These are phyloP conservation scores for Pythium dissotocum DNA, from an alignment of 352 stramenopile species.

Conservation along the genomic window DNA sequence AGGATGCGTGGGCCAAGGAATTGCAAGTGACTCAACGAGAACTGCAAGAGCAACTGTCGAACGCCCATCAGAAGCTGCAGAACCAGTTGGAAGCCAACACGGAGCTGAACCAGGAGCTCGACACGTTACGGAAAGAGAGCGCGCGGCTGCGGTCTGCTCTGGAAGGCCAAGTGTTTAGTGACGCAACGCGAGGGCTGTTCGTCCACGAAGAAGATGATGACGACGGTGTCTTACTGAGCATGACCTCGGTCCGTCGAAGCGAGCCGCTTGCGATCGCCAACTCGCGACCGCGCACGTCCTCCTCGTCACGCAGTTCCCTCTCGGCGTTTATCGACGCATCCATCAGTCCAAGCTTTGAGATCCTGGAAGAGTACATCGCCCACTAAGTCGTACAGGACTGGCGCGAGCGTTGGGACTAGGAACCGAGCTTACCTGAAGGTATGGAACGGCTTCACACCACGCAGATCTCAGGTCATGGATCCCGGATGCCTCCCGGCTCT, in stretches of 20 bases:
- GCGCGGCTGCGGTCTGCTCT: conserved; percentile 53
- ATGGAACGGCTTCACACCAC: too few relatives aligned
- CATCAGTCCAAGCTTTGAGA: conserved; percentile 76
- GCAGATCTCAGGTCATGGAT: too few relatives aligned
- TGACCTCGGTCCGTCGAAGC: conserved; percentile 42
- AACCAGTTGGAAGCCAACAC: conserved; percentile 74
- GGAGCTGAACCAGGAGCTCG: conserved; percentile 65
- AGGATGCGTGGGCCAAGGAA: conserved; percentile 86
- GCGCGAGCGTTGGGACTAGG: neutral
- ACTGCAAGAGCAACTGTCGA: conserved; percentile 65
- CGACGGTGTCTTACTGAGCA: conserved; percentile 72
- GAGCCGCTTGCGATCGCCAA: conserved; percentile 13
- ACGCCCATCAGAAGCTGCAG: conserved; percentile 67
- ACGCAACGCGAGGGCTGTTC: conserved; percentile 55
- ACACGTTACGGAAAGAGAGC: conserved; percentile 66
- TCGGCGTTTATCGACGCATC: conserved; percentile 48
- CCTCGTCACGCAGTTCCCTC: conserved; percentile 11
- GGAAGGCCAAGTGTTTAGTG: conserved; percentile 77
- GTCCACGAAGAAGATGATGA: conserved; percentile 79
- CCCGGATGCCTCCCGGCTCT: too few relatives aligned
- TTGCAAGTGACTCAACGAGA: conserved; percentile 79
- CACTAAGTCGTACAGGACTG: neutral
- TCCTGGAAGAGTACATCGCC: conserved; percentile 42
- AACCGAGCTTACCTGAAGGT: too few relatives aligned
- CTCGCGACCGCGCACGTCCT: conserved; percentile 11